Evolutionary conservation across 2,329 filamentous ascomycete genomes (phyloP).

Genomic region (Mycosphaerella sp.): DNA sequence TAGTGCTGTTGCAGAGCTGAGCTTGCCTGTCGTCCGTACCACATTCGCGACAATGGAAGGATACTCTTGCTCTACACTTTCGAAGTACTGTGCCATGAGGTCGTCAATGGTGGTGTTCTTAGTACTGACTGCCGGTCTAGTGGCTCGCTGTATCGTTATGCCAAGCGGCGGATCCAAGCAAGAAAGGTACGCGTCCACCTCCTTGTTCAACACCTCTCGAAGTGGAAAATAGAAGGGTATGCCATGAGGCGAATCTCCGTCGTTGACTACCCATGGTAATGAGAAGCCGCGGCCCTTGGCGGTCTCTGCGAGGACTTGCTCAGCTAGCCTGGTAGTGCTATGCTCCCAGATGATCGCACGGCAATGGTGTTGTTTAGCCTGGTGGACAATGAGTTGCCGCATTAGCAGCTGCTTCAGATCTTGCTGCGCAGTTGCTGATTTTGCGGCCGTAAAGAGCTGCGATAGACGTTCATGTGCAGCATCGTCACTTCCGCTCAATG

Average conservation of each 20-base stretch:
- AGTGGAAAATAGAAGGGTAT: conserved; percentile 69
- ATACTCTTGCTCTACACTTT: conserved; percentile 75
- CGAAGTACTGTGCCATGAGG: conserved; percentile 83
- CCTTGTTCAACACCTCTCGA: conserved; percentile 76
- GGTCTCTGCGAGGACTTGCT: conserved; percentile 77
- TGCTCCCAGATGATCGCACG: conserved; percentile 74
- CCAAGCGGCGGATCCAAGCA: conserved; percentile 37
- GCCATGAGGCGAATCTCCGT: conserved; percentile 59
- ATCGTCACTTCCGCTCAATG: not conserved
- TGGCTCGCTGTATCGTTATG: conserved; percentile 32
- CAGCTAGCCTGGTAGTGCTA: conserved; percentile 81
- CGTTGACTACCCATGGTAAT: conserved; percentile 73
- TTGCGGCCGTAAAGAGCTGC: conserved; percentile 10
- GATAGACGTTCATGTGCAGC: conserved; percentile 1
- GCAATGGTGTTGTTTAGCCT: conserved; percentile 56
- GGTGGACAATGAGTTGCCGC: conserved; percentile 62
- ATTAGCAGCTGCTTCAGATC: conserved; percentile 68
- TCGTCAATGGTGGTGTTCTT: conserved; percentile 84
- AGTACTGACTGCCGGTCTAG: conserved; percentile 49
- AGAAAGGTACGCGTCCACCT: conserved; percentile 61
- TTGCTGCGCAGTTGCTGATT: conserved; percentile 62
- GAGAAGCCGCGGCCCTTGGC: conserved; percentile 85
- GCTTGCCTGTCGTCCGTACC: conserved; percentile 80
- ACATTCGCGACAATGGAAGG: conserved; percentile 93
- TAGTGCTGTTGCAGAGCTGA: conserved; percentile 47